Evolutionary conservation across 257 asterid genomes (phyloP).

Genomic region (Marsdenia floribunda): DNA sequence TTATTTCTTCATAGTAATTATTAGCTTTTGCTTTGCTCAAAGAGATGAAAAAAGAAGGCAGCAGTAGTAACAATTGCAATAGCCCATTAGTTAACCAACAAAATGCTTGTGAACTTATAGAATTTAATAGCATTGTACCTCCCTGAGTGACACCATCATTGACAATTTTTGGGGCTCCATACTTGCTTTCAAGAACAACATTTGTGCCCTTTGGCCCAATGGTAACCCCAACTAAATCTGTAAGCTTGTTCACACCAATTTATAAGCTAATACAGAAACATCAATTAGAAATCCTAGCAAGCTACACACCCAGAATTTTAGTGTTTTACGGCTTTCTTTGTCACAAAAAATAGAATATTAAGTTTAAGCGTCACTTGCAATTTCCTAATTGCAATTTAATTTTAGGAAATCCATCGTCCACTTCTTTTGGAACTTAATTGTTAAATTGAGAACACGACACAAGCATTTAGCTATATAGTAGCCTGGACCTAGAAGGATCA

Average conservation of each 20-base stretch:
- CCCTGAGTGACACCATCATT: conserved; percentile 92
- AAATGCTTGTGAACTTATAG: neutral
- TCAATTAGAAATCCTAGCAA: neutral
- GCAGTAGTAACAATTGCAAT: no score
- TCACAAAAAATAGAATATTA: no score
- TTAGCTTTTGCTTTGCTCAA: neutral
- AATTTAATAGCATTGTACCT: conserved; percentile 33
- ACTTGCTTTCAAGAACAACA: conserved; percentile 95
- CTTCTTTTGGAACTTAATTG: neutral
- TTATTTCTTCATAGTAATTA: neutral
- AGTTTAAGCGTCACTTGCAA: no score
- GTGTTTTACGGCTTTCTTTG: no score
- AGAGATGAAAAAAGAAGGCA: neutral
- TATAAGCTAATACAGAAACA: conserved; percentile 25
- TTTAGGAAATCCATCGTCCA: neutral
- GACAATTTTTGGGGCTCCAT: conserved; percentile 93
- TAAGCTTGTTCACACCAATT: conserved; percentile 89
- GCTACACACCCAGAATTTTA: no score
- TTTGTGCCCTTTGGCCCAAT: conserved; percentile 97
- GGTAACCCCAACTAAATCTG: conserved; percentile 94
- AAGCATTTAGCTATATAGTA: neutral
- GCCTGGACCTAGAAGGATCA: neutral
- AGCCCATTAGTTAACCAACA: neutral
- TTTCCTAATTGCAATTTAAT: no score
- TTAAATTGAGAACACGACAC: neutral